A percentile compares a stretch with the other conserved stretches of the same genome.
These are phyloP conservation scores for Arabis hirsuta DNA, from an alignment of 345 rosid genomes.

Conservation along the genomic window DNA sequence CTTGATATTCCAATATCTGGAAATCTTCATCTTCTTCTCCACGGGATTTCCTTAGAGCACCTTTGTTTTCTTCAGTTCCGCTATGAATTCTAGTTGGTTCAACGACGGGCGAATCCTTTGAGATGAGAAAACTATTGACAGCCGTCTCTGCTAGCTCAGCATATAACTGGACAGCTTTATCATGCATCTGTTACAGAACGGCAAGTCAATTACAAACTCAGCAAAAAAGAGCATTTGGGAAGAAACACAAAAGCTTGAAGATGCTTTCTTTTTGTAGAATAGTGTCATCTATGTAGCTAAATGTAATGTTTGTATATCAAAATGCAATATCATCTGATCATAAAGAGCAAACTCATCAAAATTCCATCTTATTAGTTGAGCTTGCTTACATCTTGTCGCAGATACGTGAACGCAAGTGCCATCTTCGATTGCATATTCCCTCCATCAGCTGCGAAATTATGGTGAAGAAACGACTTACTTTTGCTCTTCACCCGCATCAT, in stretches of 20 bases:
- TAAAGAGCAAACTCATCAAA: not conserved
- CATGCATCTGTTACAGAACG: slow-evolving; percentile 69
- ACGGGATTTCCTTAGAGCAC: slow-evolving; percentile 77
- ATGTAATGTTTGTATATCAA: not conserved
- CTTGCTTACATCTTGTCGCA: slow-evolving; percentile 86
- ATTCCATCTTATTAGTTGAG: slow-evolving; percentile 5
- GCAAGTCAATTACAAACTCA: slow-evolving; percentile 28
- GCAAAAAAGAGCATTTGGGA: not conserved
- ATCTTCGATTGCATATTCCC: slow-evolving; percentile 92
- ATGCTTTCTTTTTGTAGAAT: not conserved
- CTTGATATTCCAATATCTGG: slow-evolving; percentile 95
- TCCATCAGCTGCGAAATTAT: slow-evolving; percentile 70
- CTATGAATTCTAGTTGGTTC: slow-evolving; percentile 90
- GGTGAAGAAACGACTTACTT: slow-evolving; percentile 78
- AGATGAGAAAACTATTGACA: slow-evolving; percentile 84
- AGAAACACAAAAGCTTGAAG: slow-evolving; percentile 25
- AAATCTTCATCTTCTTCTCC: slow-evolving; percentile 99
- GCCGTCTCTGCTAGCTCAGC: slow-evolving; percentile 93
- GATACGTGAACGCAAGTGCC: slow-evolving; percentile 86
- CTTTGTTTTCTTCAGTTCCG: slow-evolving; percentile 98
- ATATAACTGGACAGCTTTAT: slow-evolving; percentile 76
- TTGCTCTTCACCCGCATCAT: slow-evolving; percentile 71
- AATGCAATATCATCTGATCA: slow-evolving; percentile 3
- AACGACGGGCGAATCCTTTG: slow-evolving; percentile 87
- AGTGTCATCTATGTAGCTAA: slow-evolving; percentile 4